These are phyloP conservation scores for Stylosanthes scabra DNA, from an alignment of 331 rosid genomes.

Conservation along the genomic window DNA sequence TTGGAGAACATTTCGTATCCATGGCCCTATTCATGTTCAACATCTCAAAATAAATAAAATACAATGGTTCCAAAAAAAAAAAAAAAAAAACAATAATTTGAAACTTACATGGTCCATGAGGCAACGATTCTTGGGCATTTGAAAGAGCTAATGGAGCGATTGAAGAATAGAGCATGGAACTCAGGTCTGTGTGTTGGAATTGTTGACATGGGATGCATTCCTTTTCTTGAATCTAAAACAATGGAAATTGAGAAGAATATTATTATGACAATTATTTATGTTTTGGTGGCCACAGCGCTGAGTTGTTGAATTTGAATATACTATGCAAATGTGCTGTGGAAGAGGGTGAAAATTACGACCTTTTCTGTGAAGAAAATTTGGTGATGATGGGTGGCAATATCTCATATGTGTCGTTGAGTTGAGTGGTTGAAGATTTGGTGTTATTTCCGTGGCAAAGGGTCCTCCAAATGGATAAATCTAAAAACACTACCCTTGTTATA, in stretches of 20 bases:
- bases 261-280: not conserved
- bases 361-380: no score
- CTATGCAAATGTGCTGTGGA: not conserved
- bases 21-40: constrained; percentile 51
- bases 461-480: no score
- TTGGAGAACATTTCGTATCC: constrained; percentile 49
- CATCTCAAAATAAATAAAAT: not conserved
- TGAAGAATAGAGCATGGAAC: constrained; percentile 43
- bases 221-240: not conserved
- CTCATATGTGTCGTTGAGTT: no score
- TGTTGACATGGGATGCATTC: constrained; percentile 52
- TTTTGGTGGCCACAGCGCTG: not conserved
- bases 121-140: constrained; percentile 42
- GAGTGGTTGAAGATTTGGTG: no score
- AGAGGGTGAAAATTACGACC: no score
- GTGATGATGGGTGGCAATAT: no score
- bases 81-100: not conserved
- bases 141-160: constrained; percentile 28
- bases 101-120: constrained; percentile 64
- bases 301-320: not conserved
- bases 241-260: not conserved
- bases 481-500: no score
- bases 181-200: constrained; percentile 55
- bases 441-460: no score
- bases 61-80: not conserved